Base-by-base conservation (phyloP, 306 rosid species). In the Hippophae tibetana region DNA sequence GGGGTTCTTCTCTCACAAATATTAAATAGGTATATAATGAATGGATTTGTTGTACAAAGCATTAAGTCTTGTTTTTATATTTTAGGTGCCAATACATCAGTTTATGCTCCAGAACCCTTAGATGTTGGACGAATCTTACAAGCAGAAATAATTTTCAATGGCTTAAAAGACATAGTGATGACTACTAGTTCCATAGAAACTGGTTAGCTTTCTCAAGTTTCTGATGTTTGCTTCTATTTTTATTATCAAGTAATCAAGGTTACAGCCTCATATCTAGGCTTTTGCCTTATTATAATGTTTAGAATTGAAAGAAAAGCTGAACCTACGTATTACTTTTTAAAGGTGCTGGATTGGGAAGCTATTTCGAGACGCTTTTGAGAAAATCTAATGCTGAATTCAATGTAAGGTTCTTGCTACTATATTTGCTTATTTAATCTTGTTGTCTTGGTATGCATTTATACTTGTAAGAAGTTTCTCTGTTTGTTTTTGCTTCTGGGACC, bases 71-170 rank as follows among this genome's bases (percentile, higher is more conserved):
- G 56, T 62, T 13, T 31, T 73, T 69, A 58, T 50, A 52, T 57
- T 60, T 72, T 79, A 90, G 95, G 98, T 71, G 92, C 92, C 62
- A 57, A 49, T 65, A 81, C 76, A 69, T 72, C 84, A 53, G 58
- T 67, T 43, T 90, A 90, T 69, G 89, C 98, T 58, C 94, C 94
- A 7, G 98, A 90, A 40, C 98, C 98, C 18, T 74, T 75, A 49
- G 98, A 90, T 74, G 92, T 87, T 60, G 96, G 96, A 56, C 79
- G 98, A 74, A 74, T 77, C 72, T 79, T 90, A 55, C 92, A 85
- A 83, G 92, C 78, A 41, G 95, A 90, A 69, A 68, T 90, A 55
- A 66, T 74, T 63, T 79, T 77, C 9, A 71, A 79, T 65, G 98
- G 89, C 56, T 78, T 72, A 66, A 87, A 79, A 69, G 52, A 76